Conservation (phyloP, 2,329 filamentous ascomycete species). For the Pseudogymnoascus pannorum region DNA sequence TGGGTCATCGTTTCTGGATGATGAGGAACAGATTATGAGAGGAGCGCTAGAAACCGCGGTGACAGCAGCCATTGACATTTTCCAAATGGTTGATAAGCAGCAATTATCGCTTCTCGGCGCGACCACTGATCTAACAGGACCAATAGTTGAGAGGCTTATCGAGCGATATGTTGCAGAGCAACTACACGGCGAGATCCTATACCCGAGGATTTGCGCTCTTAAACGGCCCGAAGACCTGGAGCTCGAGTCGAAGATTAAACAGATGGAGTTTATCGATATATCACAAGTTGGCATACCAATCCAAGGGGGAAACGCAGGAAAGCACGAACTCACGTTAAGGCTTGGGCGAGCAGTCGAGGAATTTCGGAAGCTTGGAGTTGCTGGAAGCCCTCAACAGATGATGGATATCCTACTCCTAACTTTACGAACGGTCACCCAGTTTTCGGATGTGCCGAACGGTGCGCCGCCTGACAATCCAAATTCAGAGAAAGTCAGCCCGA, state of each 20-base stretch:
- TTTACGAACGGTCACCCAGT: slow-evolving; percentile 72
- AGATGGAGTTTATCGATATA: slow-evolving; percentile 91
- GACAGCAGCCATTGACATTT: slow-evolving; percentile 87
- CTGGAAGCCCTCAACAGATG: slow-evolving; percentile 31
- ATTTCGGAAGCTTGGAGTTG: slow-evolving; percentile 83
- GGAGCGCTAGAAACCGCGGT: slow-evolving; percentile 85
- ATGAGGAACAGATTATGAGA: slow-evolving; percentile 87
- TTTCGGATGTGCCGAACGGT: slow-evolving; percentile 43
- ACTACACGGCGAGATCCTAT: slow-evolving; percentile 76
- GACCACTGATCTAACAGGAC: slow-evolving; percentile 87
- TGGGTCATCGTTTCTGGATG: slow-evolving; percentile 56
- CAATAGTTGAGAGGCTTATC: slow-evolving; percentile 85
- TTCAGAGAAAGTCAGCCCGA: slow-evolving; percentile 35
- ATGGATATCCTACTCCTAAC: slow-evolving; percentile 32
- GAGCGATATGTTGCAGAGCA: slow-evolving; percentile 93
- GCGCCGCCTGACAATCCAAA: slow-evolving; percentile 22
- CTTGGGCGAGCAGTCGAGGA: slow-evolving; percentile 75
- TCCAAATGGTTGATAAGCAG: slow-evolving; percentile 91
- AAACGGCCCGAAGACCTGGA: slow-evolving; percentile 78
- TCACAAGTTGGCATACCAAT: slow-evolving; percentile 88
- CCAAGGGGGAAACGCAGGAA: slow-evolving; percentile 68
- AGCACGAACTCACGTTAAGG: slow-evolving; percentile 71
- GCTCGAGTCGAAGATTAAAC: slow-evolving; percentile 79
- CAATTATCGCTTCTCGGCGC: slow-evolving; percentile 86
- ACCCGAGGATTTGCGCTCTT: slow-evolving; percentile 71